Base-by-base conservation (phyloP, 345 rosid species). In the Capsella bursapastoris region DNA sequence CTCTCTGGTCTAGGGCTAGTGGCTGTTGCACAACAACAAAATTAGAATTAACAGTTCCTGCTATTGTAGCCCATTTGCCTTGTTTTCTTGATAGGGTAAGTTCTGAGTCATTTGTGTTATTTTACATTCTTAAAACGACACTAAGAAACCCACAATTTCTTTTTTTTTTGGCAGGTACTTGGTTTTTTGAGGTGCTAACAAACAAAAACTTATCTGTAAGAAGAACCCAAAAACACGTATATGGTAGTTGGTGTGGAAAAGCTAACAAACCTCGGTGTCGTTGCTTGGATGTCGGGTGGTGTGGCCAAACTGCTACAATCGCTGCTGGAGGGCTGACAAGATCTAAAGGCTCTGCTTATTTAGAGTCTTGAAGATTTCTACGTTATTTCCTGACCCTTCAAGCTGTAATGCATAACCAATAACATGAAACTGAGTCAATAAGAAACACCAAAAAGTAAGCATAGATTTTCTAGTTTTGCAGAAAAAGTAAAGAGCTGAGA, bases 161-260 rank as follows among this genome's bases (percentile, higher is more conserved):
- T 14, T 43, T 62, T 63, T 18, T 18, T 0, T 34, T 0, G 34
- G 67, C 87, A 95, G 97, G 31, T 92, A 90, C 74, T 77, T 83
- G 83, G 97, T 90, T 56, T 92, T 95, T 68, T 76, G 94, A 84
- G 97, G 97, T 73, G 92, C 97, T 66, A 92, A 89, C 88, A 90
- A 85, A 83, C 97, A 95, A 83, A 95, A 95, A 66, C 99, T 89
- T 73, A 78, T 73, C 8, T 95, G 90, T 82, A 95, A 92, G 77
- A 89, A 87, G 88, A 84, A 90, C 72, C 93, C 97, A 29, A 85
- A 90, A 72, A 85, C 85, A 63, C 90, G 32, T 50, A 89, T 87
- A 58, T 82, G 75, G 91, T 95, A 29, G 75, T 87, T 51, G 96
- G 97, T 7, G 93, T 18, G 22, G 22, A 18, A 18, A 18, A 18